Evolutionary conservation across 352 stramenopile genomes (phyloP).

Genomic region (Phytophthora sojae): DNA sequence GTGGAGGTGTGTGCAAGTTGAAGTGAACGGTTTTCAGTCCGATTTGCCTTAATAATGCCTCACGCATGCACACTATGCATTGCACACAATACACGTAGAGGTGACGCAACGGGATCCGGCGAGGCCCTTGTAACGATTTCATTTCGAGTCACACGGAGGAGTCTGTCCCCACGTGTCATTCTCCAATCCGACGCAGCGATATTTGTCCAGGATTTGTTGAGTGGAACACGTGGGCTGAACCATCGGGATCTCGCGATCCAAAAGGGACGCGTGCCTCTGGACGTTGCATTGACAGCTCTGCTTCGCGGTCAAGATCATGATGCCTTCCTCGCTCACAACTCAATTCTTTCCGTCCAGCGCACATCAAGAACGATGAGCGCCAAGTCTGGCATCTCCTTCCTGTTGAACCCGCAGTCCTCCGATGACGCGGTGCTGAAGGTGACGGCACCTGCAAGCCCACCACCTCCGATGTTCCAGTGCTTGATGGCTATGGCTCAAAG

Average conservation of each 20-base stretch:
- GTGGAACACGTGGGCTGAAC: slow-evolving; percentile 28
- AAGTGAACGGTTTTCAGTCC: background rate
- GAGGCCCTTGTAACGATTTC: too few relatives aligned
- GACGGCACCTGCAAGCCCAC: slow-evolving; percentile 19
- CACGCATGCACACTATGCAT: background rate
- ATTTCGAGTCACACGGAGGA: slow-evolving; percentile 18
- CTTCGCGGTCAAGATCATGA: slow-evolving; percentile 1
- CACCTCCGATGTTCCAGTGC: slow-evolving; percentile 22
- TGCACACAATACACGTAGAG: background rate
- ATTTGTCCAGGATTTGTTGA: slow-evolving; percentile 24
- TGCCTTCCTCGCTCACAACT: slow-evolving; percentile 7
- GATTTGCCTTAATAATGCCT: background rate
- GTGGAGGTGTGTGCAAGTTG: background rate
- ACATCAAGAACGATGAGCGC: slow-evolving; percentile 27
- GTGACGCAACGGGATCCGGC: background rate
- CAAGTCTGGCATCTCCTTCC: slow-evolving; percentile 49
- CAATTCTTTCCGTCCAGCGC: slow-evolving; percentile 18
- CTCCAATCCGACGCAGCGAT: slow-evolving; percentile 10
- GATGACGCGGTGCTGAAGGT: background rate
- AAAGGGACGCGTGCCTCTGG: slow-evolving; percentile 18
- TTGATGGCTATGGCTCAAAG: slow-evolving; percentile 24
- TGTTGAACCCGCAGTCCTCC: slow-evolving; percentile 40
- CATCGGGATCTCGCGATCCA: slow-evolving; percentile 26
- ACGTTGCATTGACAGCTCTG: slow-evolving; percentile 6
- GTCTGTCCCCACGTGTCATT: slow-evolving; percentile 18